phyloP scores from a whole-genome alignment of 2,329 filamentous ascomycete genomes.

The Phialophora macrospora region DNA sequence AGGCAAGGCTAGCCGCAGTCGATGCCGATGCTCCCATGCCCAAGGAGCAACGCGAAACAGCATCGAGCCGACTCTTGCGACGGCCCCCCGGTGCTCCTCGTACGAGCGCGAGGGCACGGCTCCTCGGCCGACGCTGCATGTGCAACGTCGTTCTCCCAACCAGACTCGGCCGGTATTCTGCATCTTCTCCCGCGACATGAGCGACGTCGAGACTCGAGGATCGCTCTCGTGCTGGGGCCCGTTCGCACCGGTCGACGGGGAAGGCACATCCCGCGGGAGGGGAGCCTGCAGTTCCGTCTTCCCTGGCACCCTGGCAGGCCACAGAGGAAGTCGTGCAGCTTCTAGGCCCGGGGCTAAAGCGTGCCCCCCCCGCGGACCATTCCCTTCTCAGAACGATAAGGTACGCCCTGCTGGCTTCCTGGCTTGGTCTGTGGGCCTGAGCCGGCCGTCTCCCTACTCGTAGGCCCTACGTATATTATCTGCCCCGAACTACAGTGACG shows the following conservation, averaged over 20 bases:
- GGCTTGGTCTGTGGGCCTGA: constrained; percentile 10
- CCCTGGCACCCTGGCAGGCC: neutral
- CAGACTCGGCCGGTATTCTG: neutral
- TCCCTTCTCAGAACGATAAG: constrained; percentile 4
- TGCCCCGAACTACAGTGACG: neutral
- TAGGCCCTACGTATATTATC: neutral
- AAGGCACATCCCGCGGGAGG: constrained; percentile 26
- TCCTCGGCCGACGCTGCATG: neutral
- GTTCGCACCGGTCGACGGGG: constrained; percentile 31
- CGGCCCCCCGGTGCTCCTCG: neutral
- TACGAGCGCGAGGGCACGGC: neutral
- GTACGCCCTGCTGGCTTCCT: constrained; percentile 7
- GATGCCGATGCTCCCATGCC: neutral
- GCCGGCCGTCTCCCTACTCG: constrained; percentile 4
- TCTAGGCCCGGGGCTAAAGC: constrained; percentile 18
- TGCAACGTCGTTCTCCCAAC: neutral
- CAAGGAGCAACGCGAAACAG: neutral
- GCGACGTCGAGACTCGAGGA: constrained; percentile 8
- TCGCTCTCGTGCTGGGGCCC: constrained; percentile 15
- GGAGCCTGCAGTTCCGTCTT: constrained; percentile 20
- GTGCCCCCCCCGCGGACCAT: constrained; percentile 2
- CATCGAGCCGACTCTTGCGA: constrained; percentile 2
- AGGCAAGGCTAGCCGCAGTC: constrained; percentile 16
- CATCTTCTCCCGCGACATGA: neutral
- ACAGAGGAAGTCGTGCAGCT: constrained; percentile 9